These are phyloP conservation scores for Thelonectria rubi DNA, from an alignment of 2,329 filamentous ascomycete species.

Conservation along the genomic window DNA sequence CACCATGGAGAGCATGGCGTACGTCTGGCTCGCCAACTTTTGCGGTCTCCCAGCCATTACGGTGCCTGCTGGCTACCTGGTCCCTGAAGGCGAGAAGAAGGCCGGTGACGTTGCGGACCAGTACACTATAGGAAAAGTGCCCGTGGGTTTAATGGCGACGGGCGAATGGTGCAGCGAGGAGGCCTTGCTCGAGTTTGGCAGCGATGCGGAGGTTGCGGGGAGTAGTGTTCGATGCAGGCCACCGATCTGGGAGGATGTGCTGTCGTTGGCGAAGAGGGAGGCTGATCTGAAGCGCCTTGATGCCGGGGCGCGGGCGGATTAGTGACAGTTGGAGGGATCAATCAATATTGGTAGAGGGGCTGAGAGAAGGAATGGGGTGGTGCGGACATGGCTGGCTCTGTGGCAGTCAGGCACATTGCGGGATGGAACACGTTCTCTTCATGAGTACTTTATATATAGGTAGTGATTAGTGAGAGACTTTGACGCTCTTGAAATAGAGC, in stretches of 20 bases:
- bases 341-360: too few species aligned
- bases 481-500: too few species aligned
- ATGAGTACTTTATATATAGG: too few species aligned
- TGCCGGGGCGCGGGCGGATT: slow-evolving; percentile 2
- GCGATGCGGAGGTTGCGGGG: slow-evolving; percentile 55
- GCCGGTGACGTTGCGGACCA: slow-evolving; percentile 46
- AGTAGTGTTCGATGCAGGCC: slow-evolving; percentile 9
- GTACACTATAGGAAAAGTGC: slow-evolving; percentile 53
- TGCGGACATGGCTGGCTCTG: too few species aligned
- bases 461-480: too few species aligned
- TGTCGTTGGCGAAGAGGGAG: slow-evolving; percentile 9
- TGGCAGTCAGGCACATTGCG: too few species aligned
- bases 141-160: slow-evolving; percentile 64
- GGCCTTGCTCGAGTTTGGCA: slow-evolving; percentile 57
- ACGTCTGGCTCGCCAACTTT: slow-evolving; percentile 62
- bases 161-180: slow-evolving; percentile 65
- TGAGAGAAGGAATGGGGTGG: too few species aligned
- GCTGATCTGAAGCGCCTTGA: slow-evolving; percentile 6
- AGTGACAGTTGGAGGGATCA: background rate
- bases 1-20: slow-evolving; percentile 59
- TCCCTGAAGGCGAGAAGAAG: slow-evolving; percentile 46
- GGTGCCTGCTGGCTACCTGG: slow-evolving; percentile 56
- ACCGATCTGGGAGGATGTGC: slow-evolving; percentile 20
- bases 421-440: too few species aligned
- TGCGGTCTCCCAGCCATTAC: slow-evolving; percentile 58